Base-by-base conservation (phyloP, 148 eudicot species). In the Camellia sinensis region DNA sequence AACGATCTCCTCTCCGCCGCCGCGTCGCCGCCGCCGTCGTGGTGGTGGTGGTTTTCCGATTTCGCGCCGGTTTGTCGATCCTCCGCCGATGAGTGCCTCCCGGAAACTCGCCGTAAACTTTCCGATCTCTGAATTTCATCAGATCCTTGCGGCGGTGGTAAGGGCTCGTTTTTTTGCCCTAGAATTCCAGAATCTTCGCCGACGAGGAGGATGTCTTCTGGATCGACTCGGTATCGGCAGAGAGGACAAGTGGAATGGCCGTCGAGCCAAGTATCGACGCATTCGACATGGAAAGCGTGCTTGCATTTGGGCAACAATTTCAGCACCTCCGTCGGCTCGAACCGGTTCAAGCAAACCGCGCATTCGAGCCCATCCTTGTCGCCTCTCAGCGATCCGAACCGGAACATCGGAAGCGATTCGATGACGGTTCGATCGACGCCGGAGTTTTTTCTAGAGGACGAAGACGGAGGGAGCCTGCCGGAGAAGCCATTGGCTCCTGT, bases 251-350 rank as follows among this genome's bases (percentile, higher is more conserved):
- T 92, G 72, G 95, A 89, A 85, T 94, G 98, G 0, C 89, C 87
- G 63, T 92, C 98, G 2, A 94, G 97, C 98, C 98, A 94, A 7
- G 97, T 92, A 61, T 94, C 98, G 0, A 94, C 89, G 19, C 98
- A 94, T 80, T 94, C 98, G 13, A 92, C 95, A 60, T 94, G 98
- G 69, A 94, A 94, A 0, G 95, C 98, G 84, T 94, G 98, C 78
- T 87, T 92, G 81, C 98, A 94, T 73, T 92, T 92, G 0, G 98
- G 98, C 43, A 92, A 73, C 7, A 94, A 71, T 18, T 93, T 71
- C 3, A 94, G 90, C 3, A 92, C 84, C 75, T 92, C 95, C 0
- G 68, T 82, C 44, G 93, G 80, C 62, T 92, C 97, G 82, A 92
- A 92, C 79, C 83, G 86, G 89, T 80, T 89, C n/a, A 95, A 71